A percentile compares a stretch with the other conserved stretches of the same genome.
phyloP scores from a whole-genome alignment of 176 grass and related monocot genomes.

The Sorghum bicolor region DNA sequence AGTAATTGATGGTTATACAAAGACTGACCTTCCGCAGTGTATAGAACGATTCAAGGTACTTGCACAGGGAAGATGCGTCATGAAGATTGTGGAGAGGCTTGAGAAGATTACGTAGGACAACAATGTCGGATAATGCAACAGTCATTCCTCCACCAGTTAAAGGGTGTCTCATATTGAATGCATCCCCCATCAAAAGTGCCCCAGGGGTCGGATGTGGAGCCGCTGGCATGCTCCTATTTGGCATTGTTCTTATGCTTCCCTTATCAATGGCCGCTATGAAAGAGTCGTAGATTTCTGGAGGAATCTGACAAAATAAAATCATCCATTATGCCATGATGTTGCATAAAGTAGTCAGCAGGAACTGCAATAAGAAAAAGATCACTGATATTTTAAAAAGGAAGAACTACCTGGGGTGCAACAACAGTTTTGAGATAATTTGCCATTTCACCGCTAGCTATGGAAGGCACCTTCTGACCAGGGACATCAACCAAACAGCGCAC shows the following conservation, averaged over 20 bases:
- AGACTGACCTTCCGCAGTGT: slow-evolving; percentile 80
- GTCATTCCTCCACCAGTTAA: slow-evolving; percentile 99
- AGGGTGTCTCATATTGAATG: slow-evolving; percentile 98
- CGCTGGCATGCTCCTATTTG: slow-evolving; percentile 93
- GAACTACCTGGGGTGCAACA: slow-evolving; percentile 88
- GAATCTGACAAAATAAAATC: slow-evolving; percentile 42
- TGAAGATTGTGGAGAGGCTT: slow-evolving; percentile 85
- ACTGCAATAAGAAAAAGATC: background rate
- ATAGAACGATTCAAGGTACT: slow-evolving; percentile 95
- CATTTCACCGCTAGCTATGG: slow-evolving; percentile 93
- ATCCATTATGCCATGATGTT: slow-evolving; percentile 24
- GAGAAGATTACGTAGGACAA: slow-evolving; percentile 78
- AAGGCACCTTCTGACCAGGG: slow-evolving; percentile 94
- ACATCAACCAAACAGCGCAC: slow-evolving; percentile 95
- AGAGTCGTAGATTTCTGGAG: slow-evolving; percentile 66
- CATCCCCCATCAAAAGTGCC: slow-evolving; percentile 96
- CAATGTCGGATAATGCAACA: slow-evolving; percentile 91
- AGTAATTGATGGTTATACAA: background rate
- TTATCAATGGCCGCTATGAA: slow-evolving; percentile 83
- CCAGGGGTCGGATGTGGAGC: slow-evolving; percentile 87
- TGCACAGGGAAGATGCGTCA: slow-evolving; percentile 76
- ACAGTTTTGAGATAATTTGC: slow-evolving; percentile 87
- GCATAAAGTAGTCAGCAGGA: background rate
- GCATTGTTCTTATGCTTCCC: slow-evolving; percentile 94
- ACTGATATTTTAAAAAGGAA: background rate